Evolutionary conservation across 1,139 yeast genomes (phyloP).

Genomic region (Geotrichum reessii): DNA sequence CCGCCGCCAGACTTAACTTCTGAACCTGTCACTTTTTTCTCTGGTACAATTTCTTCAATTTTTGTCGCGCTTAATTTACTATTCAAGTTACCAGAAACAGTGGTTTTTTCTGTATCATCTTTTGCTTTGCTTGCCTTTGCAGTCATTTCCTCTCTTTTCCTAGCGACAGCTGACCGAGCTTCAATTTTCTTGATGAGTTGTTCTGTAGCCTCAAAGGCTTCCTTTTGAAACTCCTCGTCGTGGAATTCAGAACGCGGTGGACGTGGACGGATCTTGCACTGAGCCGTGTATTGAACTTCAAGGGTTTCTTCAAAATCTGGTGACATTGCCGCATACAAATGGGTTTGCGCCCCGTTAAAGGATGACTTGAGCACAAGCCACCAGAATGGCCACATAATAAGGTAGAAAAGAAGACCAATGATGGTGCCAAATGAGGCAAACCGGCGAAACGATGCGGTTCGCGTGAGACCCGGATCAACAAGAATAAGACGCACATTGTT

Average conservation of each 20-base stretch:
- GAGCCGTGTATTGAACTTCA: conserved; percentile 69
- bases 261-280: conserved; percentile 52
- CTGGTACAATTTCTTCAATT: background rate
- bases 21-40: background rate
- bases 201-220: conserved; percentile 59
- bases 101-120: background rate
- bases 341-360: conserved; percentile 71
- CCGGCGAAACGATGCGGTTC: conserved; percentile 80
- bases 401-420: conserved; percentile 59
- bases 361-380: conserved; percentile 75
- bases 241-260: conserved; percentile 60
- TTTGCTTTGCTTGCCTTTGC: conserved; percentile 7
- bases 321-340: conserved; percentile 62
- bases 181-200: conserved; percentile 55
- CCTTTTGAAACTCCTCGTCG: conserved; percentile 56
- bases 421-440: conserved; percentile 71
- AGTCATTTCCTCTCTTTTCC: conserved; percentile 28
- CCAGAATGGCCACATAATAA: conserved; percentile 71
- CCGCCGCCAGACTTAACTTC: background rate
- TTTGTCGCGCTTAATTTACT: background rate
- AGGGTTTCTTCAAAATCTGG: conserved; percentile 57
- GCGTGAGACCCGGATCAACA: conserved; percentile 88
- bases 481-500: conserved; percentile 62
- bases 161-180: conserved; percentile 56
- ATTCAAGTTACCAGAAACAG: background rate